A percentile compares a stretch with the other conserved stretches of the same genome.
These are phyloP conservation scores for Xylaria castorea DNA, from an alignment of 495 filamentous ascomycete species.

Conservation along the genomic window DNA sequence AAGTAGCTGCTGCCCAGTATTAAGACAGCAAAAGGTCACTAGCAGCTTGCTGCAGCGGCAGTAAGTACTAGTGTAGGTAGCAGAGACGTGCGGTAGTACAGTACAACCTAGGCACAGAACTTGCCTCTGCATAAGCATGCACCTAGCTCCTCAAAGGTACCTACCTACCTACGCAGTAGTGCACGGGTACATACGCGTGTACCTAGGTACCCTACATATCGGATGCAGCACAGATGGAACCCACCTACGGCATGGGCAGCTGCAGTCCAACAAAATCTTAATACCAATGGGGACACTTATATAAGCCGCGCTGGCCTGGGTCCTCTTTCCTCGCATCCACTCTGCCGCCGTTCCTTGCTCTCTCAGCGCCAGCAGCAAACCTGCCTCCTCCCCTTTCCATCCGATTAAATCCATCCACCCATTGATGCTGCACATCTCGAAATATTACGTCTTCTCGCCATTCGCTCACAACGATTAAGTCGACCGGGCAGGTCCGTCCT, in stretches of 20 bases:
- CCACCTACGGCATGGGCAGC: slow-evolving; percentile 24
- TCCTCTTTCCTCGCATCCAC: slow-evolving; percentile 21
- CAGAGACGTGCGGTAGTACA: slow-evolving; percentile 5
- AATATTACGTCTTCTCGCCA: slow-evolving; percentile 30
- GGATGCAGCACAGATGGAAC: slow-evolving; percentile 7
- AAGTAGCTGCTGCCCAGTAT: slow-evolving; percentile 4
- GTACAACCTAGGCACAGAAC: not conserved
- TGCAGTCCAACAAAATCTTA: slow-evolving; percentile 31
- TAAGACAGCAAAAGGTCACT: slow-evolving; percentile 12
- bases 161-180: not conserved
- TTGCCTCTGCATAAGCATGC: not conserved
- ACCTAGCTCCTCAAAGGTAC: not conserved
- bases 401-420: slow-evolving; percentile 17
- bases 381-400: slow-evolving; percentile 29
- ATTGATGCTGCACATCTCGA: slow-evolving; percentile 16
- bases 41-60: slow-evolving; percentile 12
- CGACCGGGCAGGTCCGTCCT: not conserved
- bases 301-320: slow-evolving; percentile 23
- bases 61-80: not conserved
- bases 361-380: slow-evolving; percentile 24
- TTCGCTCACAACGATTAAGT: slow-evolving; percentile 10
- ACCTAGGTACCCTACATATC: slow-evolving; percentile 6
- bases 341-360: slow-evolving; percentile 37
- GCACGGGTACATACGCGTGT: slow-evolving; percentile 5
- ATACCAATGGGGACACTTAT: slow-evolving; percentile 21